A percentile compares a stretch with the other conserved stretches of the same genome.
These are phyloP conservation scores for Stephania japonica DNA, from an alignment of 164 flowering plant species.

Conservation along the genomic window DNA sequence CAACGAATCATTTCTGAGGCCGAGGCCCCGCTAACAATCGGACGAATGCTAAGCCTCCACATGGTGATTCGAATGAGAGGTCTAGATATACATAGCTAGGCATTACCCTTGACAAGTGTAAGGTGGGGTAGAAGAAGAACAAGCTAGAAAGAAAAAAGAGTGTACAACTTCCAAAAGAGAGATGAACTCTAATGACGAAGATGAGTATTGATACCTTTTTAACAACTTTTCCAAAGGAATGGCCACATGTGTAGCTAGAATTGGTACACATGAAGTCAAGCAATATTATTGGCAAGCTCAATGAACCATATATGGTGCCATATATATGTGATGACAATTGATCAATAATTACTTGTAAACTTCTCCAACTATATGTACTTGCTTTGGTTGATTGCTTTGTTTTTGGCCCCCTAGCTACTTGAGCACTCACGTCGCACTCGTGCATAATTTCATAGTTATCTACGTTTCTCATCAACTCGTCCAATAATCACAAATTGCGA, in stretches of 20 bases:
- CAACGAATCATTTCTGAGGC: no score
- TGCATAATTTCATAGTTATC: background rate
- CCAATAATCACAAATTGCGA: background rate
- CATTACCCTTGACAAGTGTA: no score
- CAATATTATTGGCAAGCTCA: background rate
- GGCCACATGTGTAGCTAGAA: background rate
- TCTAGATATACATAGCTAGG: no score
- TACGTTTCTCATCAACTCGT: background rate
- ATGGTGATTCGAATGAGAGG: no score
- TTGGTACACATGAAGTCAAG: background rate
- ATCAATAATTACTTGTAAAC: background rate
- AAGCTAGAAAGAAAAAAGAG: no score
- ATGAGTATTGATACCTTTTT: background rate
- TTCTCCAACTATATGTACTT: background rate
- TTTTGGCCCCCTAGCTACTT: background rate
- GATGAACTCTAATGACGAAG: background rate
- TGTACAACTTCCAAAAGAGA: background rate
- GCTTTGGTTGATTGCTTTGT: background rate
- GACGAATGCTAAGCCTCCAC: no score
- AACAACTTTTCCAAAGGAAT: background rate
- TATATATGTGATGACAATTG: background rate
- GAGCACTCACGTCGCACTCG: background rate
- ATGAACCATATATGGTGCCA: background rate
- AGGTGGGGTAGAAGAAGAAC: no score
- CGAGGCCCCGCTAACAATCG: no score